A percentile compares a stretch with the other conserved stretches of the same genome.
These are phyloP conservation scores for Spongispora temasekensis DNA, from an alignment of 1,284 basidiomycete species.

Conservation along the genomic window DNA sequence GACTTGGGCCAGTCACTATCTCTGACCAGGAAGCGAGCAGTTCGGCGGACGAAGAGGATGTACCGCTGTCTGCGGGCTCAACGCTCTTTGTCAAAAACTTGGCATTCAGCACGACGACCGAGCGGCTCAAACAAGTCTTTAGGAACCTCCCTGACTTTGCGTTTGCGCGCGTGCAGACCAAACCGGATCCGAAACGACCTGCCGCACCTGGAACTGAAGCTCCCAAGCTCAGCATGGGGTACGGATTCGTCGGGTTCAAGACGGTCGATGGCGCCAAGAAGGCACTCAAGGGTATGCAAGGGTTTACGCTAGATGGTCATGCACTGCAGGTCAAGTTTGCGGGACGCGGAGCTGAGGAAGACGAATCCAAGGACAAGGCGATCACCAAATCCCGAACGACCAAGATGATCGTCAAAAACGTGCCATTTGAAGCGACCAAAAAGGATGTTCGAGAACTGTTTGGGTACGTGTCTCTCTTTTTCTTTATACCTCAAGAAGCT, in stretches of 20 bases:
- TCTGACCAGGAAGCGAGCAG: constrained; percentile 39
- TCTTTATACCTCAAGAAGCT: neutral
- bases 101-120: constrained; percentile 84
- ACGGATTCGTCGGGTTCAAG: constrained; percentile 94
- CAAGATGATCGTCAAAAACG: too few species aligned
- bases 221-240: too few species aligned
- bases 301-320: constrained; percentile 88
- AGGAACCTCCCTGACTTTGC: constrained; percentile 79
- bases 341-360: constrained; percentile 76
- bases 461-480: constrained; percentile 53
- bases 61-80: constrained; percentile 63
- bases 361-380: constrained; percentile 46
- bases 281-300: constrained; percentile 81
- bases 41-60: constrained; percentile 43
- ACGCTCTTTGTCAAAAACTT: constrained; percentile 97
- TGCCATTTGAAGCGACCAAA: too few species aligned
- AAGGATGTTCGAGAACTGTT: too few species aligned
- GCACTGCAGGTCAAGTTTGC: constrained; percentile 85
- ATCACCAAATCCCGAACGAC: too few species aligned
- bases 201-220: too few species aligned
- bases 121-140: constrained; percentile 72
- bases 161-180: constrained; percentile 92
- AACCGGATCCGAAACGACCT: constrained; percentile 79
- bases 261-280: constrained; percentile 71
- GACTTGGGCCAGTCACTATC: constrained; percentile 47